Conservation (phyloP, 805 yeast species). For the Wickerhamiella musiphila region DNA sequence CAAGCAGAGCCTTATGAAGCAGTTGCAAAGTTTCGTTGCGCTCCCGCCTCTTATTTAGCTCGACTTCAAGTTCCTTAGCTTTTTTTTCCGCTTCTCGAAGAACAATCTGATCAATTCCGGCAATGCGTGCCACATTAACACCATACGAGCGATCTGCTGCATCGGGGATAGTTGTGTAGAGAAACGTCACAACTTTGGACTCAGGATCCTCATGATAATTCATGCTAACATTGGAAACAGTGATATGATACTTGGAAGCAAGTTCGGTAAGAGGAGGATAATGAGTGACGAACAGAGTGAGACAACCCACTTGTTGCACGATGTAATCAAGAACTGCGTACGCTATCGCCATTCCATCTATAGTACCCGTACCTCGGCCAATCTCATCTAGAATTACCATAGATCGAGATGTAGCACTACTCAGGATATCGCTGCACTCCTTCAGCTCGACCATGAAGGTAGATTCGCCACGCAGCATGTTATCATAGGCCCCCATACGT, state of each 20-base stretch:
- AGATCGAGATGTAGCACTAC: slow-evolving; percentile 33
- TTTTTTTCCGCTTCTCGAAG: slow-evolving; percentile 15
- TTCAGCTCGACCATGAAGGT: slow-evolving; percentile 68
- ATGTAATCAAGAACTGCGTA: slow-evolving; percentile 50
- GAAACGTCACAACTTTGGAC: slow-evolving; percentile 28
- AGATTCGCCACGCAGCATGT: slow-evolving; percentile 55
- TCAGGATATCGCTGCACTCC: slow-evolving; percentile 44
- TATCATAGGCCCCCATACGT: slow-evolving; percentile 68
- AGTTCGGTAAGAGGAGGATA: slow-evolving; percentile 48
- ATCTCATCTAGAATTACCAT: slow-evolving; percentile 56
- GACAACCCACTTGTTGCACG: slow-evolving; percentile 28
- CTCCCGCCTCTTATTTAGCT: neutral
- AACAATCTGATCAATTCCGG: slow-evolving; percentile 29
- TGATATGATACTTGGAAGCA: slow-evolving; percentile 24
- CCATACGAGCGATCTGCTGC: slow-evolving; percentile 57
- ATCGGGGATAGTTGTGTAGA: slow-evolving; percentile 35
- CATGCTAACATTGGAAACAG: slow-evolving; percentile 53
- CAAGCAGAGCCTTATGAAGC: neutral
- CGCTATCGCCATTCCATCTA: slow-evolving; percentile 74
- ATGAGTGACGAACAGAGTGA: slow-evolving; percentile 70
- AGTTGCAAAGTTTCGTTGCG: neutral
- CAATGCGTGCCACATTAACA: slow-evolving; percentile 65
- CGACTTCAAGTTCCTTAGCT: slow-evolving; percentile 15
- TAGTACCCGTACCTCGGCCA: slow-evolving; percentile 58
- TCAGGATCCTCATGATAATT: slow-evolving; percentile 32